Conservation (phyloP, 345 rosid species). For the Hibiscus trionum region DNA sequence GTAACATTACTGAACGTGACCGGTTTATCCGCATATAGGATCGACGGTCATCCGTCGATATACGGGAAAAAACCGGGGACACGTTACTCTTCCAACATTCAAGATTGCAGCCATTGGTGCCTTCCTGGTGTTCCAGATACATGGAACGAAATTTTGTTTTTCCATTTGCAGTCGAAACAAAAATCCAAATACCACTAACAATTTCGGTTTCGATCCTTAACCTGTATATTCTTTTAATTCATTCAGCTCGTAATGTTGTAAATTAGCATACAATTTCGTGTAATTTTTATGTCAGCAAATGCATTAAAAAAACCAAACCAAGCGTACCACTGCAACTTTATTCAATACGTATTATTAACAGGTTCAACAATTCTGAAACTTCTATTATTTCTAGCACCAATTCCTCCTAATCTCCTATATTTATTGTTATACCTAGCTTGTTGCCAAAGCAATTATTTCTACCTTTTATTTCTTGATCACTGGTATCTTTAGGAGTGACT, state of each 20-base stretch:
- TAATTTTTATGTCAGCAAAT: no score
- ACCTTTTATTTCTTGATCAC: neutral
- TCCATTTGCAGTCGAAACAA: conserved; percentile 36
- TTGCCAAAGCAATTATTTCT: conserved; percentile 17
- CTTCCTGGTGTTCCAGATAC: conserved; percentile 90
- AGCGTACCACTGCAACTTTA: neutral
- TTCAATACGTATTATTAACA: neutral
- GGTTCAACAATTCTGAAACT: neutral
- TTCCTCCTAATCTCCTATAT: neutral
- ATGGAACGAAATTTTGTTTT: conserved; percentile 75
- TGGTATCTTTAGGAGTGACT: neutral
- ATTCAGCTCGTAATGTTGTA: conserved; percentile 11
- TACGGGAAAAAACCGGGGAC: conserved; percentile 45
- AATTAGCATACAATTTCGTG: neutral
- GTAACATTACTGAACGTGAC: conserved; percentile 61
- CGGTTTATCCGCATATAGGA: conserved; percentile 49
- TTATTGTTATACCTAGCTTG: neutral
- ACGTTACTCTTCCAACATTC: conserved; percentile 29
- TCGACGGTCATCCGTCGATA: conserved; percentile 71
- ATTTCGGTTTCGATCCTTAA: neutral
- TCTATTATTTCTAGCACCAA: neutral
- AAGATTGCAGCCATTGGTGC: conserved; percentile 99
- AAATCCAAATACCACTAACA: conserved; percentile 5
- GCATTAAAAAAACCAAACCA: no score
- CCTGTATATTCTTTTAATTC: conserved; percentile 14